A percentile compares a stretch with the other conserved stretches of the same genome.
These are phyloP conservation scores for Lactarius psammicola DNA, from an alignment of 768 basidiomycete species.

Conservation along the genomic window DNA sequence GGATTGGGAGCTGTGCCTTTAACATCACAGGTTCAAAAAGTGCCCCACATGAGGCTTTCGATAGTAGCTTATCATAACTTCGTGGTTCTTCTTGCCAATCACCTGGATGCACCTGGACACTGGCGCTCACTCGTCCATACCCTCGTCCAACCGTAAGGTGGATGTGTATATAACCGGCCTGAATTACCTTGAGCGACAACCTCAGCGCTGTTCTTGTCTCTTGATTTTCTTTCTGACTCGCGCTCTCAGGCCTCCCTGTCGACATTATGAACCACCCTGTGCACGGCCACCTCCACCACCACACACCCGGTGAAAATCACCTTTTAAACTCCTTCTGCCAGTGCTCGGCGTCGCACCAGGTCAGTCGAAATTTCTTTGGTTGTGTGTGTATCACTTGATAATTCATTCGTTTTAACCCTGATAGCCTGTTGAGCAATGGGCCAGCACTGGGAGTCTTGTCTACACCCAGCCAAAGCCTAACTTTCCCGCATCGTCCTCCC, in stretches of 20 bases:
- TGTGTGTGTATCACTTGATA: background rate
- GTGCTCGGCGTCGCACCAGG: background rate
- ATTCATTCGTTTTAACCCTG: background rate
- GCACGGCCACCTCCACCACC: background rate
- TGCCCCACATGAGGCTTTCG: too few species aligned
- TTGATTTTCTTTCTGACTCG: background rate
- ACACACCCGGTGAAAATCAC: background rate
- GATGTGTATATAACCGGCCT: background rate
- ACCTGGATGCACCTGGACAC: background rate
- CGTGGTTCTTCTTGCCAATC: too few species aligned
- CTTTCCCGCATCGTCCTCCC: background rate
- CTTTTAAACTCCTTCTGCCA: background rate
- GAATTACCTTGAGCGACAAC: background rate
- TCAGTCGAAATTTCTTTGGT: background rate
- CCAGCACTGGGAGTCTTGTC: background rate
- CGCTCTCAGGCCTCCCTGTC: background rate
- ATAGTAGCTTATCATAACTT: too few species aligned
- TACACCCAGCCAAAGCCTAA: background rate
- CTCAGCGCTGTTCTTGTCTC: background rate
- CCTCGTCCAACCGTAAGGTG: background rate
- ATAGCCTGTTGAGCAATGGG: background rate
- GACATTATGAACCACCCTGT: background rate
- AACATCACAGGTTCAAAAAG: too few species aligned
- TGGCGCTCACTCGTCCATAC: too few species aligned
- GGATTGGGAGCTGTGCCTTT: too few species aligned